Base-by-base conservation (phyloP, 2,329 filamentous ascomycete species). In the Fusarium multiceps region DNA sequence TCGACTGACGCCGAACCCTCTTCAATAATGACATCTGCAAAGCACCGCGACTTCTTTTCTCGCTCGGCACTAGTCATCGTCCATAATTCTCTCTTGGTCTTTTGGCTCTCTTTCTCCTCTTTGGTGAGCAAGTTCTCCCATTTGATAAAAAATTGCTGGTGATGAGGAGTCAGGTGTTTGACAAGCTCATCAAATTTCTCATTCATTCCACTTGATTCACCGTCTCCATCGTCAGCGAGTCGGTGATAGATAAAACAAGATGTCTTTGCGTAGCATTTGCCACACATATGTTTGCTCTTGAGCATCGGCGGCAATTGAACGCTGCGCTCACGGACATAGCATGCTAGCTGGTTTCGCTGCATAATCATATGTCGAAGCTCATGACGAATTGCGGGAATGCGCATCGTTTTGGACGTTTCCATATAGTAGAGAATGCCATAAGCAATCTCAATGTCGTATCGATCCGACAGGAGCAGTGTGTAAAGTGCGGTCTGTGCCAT, bases 331-430 rank as follows among this genome's bases (percentile, higher is more conserved):
- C 93, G 90, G 43, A 98, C 89, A 76, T 93, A 94, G 72, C 91
- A 92, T 5, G 95, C 94, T 20, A 99, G 84, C 71, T 93, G 89
- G 75, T 99, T 99, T 55, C 96, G 91, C 79, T 97, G 92, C 84
- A 98, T 94, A 63, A 99, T 92, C 94, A 99, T 97, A 74, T 98
- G 94, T 40, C 94, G 90, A 54, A 99, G 88, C 78, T 99, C 96
- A 72, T 93, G 91, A 40, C 93, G 89, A 61, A 98, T 87, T 9
- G 93, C 90, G 5, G 94, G 93, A 45, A 99, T 93, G 23, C 94
- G 90, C 72, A 93, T 89, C 14, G 92, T 97, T 71, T 93, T 91
- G 0, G 94, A 95, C 4, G 90, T 93, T 78, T 98, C 96, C 83
- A 97, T 92, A 77, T 99, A 99, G 79, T 98, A 99, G 13, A 99